These are phyloP conservation scores for Solanum chiquidenum DNA, from an alignment of 257 asterid species.

Conservation along the genomic window DNA sequence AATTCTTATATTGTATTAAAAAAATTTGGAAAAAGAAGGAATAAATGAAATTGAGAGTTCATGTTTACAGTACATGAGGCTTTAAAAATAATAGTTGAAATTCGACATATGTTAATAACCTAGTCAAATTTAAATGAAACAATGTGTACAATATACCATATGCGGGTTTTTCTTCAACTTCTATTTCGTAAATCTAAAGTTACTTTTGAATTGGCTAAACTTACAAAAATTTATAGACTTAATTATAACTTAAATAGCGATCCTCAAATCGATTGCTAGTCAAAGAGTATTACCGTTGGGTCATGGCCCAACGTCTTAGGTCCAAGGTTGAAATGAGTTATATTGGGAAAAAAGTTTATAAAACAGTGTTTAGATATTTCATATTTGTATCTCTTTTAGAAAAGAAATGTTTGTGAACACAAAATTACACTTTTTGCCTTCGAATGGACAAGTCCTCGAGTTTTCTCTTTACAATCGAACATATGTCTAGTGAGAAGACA, in stretches of 20 bases:
- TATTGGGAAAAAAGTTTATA: background rate
- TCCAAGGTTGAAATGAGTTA: background rate
- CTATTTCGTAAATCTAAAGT: background rate
- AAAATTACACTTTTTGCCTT: background rate
- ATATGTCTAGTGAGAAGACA: background rate
- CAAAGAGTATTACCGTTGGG: background rate
- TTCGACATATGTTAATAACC: background rate
- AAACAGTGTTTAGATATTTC: background rate
- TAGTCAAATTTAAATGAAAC: background rate
- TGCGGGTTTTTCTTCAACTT: background rate
- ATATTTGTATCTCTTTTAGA: background rate
- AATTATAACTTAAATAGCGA: background rate
- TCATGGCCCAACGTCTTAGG: background rate
- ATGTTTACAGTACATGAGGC: background rate
- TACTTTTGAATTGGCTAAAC: background rate
- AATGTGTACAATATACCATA: background rate
- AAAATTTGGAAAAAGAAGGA: background rate
- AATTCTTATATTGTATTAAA: background rate
- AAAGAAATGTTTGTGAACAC: background rate
- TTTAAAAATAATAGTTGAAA: no score
- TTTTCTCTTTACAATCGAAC: background rate
- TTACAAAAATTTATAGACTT: background rate
- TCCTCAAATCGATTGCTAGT: background rate
- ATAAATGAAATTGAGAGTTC: background rate
- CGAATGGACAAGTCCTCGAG: background rate